Percentiles rank a stretch among this genome's conserved stretches.
These are phyloP conservation scores for Daldinia decipiens DNA, from an alignment of 495 filamentous ascomycete genomes.

Conservation along the genomic window DNA sequence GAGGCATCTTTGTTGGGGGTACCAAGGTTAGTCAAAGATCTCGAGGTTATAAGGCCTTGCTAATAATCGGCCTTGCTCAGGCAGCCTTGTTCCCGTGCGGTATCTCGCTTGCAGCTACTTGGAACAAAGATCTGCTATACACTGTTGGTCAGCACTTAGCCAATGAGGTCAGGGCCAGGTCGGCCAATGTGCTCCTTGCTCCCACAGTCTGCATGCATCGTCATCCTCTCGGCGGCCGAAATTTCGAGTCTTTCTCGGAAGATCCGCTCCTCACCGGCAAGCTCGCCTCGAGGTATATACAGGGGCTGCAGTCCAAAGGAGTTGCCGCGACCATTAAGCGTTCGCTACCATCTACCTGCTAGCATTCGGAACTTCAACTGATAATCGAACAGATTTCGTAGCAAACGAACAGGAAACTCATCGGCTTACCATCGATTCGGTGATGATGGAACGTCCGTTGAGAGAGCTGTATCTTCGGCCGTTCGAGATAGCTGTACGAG, in stretches of 20 bases:
- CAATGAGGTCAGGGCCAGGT: constrained; percentile 76
- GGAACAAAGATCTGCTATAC: constrained; percentile 75
- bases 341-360: constrained; percentile 44
- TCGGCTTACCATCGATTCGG: constrained; percentile 75
- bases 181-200: constrained; percentile 77
- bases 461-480: constrained; percentile 85
- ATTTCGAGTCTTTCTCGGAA: constrained; percentile 89
- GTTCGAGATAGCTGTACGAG: constrained; percentile 84
- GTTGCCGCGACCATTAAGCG: constrained; percentile 84
- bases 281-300: constrained; percentile 76
- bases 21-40: constrained; percentile 61
- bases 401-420: constrained; percentile 88
- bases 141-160: constrained; percentile 76
- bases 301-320: constrained; percentile 77
- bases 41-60: background rate
- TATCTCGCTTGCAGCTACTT: constrained; percentile 81
- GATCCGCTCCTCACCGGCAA: constrained; percentile 82
- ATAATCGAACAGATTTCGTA: constrained; percentile 69
- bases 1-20: constrained; percentile 71
- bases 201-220: constrained; percentile 87
- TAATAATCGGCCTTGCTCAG: constrained; percentile 55
- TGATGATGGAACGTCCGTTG: constrained; percentile 76
- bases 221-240: constrained; percentile 81
- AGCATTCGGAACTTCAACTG: constrained; percentile 34
- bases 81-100: constrained; percentile 79